A percentile compares a stretch with the other conserved stretches of the same genome.
Evolutionary conservation across 805 yeast species (phyloP).

Genomic region (Cyberlindnera veronae): DNA sequence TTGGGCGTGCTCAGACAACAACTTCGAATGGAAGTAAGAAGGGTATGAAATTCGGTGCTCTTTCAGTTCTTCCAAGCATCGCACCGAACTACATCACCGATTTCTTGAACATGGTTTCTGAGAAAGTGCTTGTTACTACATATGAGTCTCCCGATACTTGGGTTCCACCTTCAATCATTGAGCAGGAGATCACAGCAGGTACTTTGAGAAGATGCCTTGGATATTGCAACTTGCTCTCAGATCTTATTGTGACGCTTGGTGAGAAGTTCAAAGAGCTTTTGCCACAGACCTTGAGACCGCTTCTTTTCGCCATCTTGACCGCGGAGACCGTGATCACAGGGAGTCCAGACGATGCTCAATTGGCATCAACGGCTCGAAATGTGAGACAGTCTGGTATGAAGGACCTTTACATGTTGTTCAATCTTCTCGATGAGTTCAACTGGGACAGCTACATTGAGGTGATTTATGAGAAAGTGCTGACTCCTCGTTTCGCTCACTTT

Average conservation of each 20-base stretch:
- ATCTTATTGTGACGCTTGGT: constrained; percentile 57
- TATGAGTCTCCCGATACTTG: constrained; percentile 16
- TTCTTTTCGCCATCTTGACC: constrained; percentile 38
- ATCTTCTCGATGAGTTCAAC: constrained; percentile 46
- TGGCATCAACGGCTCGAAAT: constrained; percentile 41
- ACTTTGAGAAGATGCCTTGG: constrained; percentile 56
- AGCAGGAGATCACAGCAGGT: constrained; percentile 28
- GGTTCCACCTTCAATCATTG: constrained; percentile 13
- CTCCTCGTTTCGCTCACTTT: constrained; percentile 65
- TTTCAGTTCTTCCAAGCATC: constrained; percentile 59
- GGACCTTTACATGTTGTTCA: constrained; percentile 55
- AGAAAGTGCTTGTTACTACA: constrained; percentile 40
- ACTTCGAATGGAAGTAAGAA: constrained; percentile 65
- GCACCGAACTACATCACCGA: constrained; percentile 46
- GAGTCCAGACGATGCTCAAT: constrained; percentile 18
- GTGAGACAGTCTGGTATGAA: constrained; percentile 68
- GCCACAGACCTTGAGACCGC: constrained; percentile 33
- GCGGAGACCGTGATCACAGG: constrained; percentile 43
- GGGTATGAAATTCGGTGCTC: constrained; percentile 68
- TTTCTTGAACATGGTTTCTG: constrained; percentile 62
- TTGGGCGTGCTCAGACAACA: constrained; percentile 79
- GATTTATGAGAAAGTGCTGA: constrained; percentile 52
- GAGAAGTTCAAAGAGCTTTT: constrained; percentile 48
- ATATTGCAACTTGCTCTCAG: constrained; percentile 57
- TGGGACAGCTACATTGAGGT: constrained; percentile 54